These are phyloP conservation scores for Yamadazyma ubonensis DNA, from an alignment of 805 yeast genomes.

Conservation along the genomic window DNA sequence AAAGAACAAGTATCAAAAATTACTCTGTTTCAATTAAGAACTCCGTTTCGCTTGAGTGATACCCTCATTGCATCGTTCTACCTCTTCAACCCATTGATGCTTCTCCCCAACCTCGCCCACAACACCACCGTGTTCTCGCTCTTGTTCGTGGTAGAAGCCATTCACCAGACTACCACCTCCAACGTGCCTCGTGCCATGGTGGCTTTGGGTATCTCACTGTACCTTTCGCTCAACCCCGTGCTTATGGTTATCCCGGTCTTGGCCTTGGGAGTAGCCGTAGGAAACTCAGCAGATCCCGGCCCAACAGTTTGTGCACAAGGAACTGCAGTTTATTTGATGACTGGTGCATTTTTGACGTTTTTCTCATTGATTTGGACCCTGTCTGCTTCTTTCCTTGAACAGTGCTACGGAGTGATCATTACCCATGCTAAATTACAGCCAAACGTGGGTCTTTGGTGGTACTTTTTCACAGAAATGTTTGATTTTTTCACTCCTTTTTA, in stretches of 20 bases:
- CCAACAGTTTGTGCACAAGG: constrained; percentile 18
- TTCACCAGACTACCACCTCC: constrained; percentile 43
- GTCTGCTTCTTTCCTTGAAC: constrained; percentile 27
- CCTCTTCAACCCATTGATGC: constrained; percentile 76
- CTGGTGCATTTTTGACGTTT: constrained; percentile 24
- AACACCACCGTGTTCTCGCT: constrained; percentile 66
- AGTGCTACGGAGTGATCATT: constrained; percentile 54
- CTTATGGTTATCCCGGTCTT: constrained; percentile 61
- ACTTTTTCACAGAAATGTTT: constrained; percentile 93
- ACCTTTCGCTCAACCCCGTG: constrained; percentile 61
- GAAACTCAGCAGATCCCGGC: constrained; percentile 2
- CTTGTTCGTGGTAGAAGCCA: constrained; percentile 49
- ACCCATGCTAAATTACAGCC: constrained; percentile 74
- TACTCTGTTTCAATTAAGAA: background rate
- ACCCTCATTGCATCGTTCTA: constrained; percentile 61
- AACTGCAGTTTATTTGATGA: constrained; percentile 17
- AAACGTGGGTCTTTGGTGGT: constrained; percentile 98
- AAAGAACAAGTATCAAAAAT: constrained; percentile 18
- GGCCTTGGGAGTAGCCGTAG: constrained; percentile 28
- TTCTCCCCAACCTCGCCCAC: constrained; percentile 65
- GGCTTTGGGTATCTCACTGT: constrained; percentile 60
- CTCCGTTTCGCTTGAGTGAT: constrained; percentile 27
- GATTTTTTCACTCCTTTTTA: constrained; percentile 84
- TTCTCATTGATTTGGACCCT: constrained; percentile 25
- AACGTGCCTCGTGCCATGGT: constrained; percentile 47